Conservation (phyloP, 2,329 filamentous ascomycete species). For the Paramyrothecium sp. region DNA sequence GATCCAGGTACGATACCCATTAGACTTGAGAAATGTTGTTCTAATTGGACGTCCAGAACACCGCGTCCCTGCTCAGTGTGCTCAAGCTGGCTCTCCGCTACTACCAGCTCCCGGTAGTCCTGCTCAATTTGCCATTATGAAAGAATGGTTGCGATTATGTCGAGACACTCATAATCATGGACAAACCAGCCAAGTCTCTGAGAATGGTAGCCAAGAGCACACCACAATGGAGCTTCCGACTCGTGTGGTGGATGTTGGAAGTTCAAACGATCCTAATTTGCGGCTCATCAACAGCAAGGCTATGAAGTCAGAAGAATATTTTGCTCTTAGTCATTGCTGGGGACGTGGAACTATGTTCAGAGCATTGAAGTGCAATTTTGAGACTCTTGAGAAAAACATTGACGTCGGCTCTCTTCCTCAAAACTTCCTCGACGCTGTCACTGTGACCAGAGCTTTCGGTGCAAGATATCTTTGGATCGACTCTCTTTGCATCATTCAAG, state of each 20-base stretch:
- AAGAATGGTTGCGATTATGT: not conserved
- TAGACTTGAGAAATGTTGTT: too few species aligned
- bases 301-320: not conserved
- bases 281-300: not conserved
- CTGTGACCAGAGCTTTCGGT: conserved; percentile 1
- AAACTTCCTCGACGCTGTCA: conserved; percentile 8
- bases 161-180: not conserved
- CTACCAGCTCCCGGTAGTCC: not conserved
- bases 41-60: too few species aligned
- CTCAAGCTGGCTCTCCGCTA: not conserved
- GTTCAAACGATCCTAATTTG: not conserved
- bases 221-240: not conserved
- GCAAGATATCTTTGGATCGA: conserved; percentile 1
- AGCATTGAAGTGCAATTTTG: not conserved
- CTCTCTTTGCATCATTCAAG: too few species aligned
- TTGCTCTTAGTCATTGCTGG: conserved; percentile 6
- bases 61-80: not conserved
- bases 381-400: not conserved
- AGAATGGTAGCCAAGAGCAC: not conserved
- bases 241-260: not conserved
- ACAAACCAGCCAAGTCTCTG: not conserved
- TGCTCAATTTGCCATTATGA: not conserved
- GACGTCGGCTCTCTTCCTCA: not conserved
- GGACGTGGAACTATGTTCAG: conserved; percentile 1
- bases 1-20: not conserved